Evolutionary conservation across 192 early-diverging fungal genomes (phyloP), one percentile per base, ranked within the genome.

Genomic region (Umbelopsis vinacea): DNA sequence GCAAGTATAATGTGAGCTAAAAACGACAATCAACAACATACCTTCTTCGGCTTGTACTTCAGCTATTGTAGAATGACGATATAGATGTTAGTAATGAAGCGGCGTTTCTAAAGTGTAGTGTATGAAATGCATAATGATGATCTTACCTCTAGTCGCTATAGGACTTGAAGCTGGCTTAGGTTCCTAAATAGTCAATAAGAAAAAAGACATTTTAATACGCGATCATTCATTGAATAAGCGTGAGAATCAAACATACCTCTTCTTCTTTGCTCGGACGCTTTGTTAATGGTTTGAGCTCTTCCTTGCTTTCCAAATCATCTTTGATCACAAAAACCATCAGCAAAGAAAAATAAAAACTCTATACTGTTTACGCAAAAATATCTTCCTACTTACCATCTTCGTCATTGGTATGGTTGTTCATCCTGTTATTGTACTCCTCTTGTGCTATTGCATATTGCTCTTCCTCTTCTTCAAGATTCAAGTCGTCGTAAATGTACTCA

Each of bases 381-480:
- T 1, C 29, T n/a, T 4, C 46, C 38, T 29, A 76, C 76, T 75
- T 68, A 69, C 71, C 43, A 23, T 40, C 68, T 19, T 78, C 79
- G 63, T 85, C 72, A 40, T 83, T 86, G 46, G 26, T 29, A 29
- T 29, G 29, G 29, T 29, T 29, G 29, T 29, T 29, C 29, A 29
- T 29, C 1, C 29, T 29, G 29, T 29, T 29, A 29, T 29, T 29
- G 29, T 29, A 35, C 3, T 93, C 94, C 4, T 95, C 96, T 60
- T 87, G 79, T 14, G 86, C 86, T 21, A 95, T 84, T 48, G 89
- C 87, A 89, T 89, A 95, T 35, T 90, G 74, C 57, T 84, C 90
- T 74, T 97, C 96, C 24, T 95, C 93, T 47, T 97, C 96, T 69
- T 95, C 95, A 54, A 99, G 81, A 78, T 94, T 91, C 69, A 98